phyloP scores from a whole-genome alignment of 164 flowering plant genomes.

The Malania oleifera region DNA sequence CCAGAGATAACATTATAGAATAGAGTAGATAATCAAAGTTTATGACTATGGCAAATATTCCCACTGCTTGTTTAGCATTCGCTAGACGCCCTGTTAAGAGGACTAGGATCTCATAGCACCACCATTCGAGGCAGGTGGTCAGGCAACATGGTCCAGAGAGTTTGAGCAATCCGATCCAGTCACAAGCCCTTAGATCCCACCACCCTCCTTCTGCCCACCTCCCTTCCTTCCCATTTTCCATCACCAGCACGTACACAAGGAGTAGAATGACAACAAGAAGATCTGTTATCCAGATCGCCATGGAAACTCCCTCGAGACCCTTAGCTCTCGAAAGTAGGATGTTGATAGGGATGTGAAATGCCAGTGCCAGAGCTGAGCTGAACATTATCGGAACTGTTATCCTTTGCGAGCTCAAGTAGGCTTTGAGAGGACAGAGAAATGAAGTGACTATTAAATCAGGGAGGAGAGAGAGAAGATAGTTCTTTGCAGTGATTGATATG shows the following conservation, averaged over 20 bases:
- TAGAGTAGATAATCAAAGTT: slow-evolving; percentile 85
- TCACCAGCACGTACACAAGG: slow-evolving; percentile 30
- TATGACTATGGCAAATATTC: slow-evolving; percentile 65
- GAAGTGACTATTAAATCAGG: slow-evolving; percentile 71
- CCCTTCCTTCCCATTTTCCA: slow-evolving; percentile 31
- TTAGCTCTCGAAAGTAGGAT: slow-evolving; percentile 49
- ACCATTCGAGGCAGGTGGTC: slow-evolving; percentile 94
- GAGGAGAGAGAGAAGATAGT: slow-evolving; percentile 55
- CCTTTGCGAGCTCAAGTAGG: slow-evolving; percentile 75
- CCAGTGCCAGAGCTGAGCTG: slow-evolving; percentile 55
- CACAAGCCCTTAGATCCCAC: slow-evolving; percentile 49
- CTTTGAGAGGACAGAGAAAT: slow-evolving; percentile 67
- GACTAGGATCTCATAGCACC: slow-evolving; percentile 86
- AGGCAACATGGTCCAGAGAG: slow-evolving; percentile 76
- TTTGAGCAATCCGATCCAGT: slow-evolving; percentile 56
- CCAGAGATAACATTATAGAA: slow-evolving; percentile 69
- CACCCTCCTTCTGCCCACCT: slow-evolving; percentile 63
- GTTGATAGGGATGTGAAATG: slow-evolving; percentile 60
- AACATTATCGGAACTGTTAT: slow-evolving; percentile 65
- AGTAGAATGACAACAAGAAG: slow-evolving; percentile 40
- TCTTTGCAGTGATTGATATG: slow-evolving; percentile 48
- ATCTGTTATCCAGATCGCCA: slow-evolving; percentile 74
- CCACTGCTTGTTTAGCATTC: slow-evolving; percentile 54
- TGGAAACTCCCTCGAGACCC: slow-evolving; percentile 66
- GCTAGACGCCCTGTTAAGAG: slow-evolving; percentile 63